Evolutionary conservation across 768 basidiomycete genomes (phyloP), one percentile per base, ranked within the genome.

Genomic region (Trametes elegans): DNA sequence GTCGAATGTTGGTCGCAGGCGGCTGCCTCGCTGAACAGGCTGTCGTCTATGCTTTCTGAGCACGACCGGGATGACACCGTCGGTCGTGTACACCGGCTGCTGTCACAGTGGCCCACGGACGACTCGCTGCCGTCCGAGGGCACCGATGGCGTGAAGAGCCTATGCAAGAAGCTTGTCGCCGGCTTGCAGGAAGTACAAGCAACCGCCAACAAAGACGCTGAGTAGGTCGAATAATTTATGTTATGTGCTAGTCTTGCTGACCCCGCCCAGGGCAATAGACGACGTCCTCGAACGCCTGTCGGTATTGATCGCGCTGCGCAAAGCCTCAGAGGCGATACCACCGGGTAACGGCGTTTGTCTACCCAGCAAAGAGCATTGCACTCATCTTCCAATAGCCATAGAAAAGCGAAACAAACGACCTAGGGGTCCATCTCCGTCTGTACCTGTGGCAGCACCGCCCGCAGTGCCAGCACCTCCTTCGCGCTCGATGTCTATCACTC

Each of bases 351-450:
- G 19, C 9, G 11, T 16, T 31, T 62, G 36, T 47, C n/a, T 35
- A 49, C 26, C 41, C 32, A 11, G 9, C 7, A 28, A 23, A 23
- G 10, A 26, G 7, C 16, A 28, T 16, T n/a, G 19, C 27, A 23
- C 27, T 55, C 32, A 55, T 38, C 21, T 24, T 1, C 14, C n/a
- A 39, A n/a, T n/a, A n/a, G 40, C 36, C 45, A 46, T 57, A 82
- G 88, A 90, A 58, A 92, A 92, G 70, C 81, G 91, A 38, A 81
- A 78, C 53, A 91, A 92, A 70, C 85, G 90, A 19, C 87, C 84
- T 16, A 74, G 88, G 58, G 82, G 77, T 2, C 78, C 81, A 21
- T 90, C 91, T 8, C 89, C 91, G 7, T 72, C 81, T 5, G 45
- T 64, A 2, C 26, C 62, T 19, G 44, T 56, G 0, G 43, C 67